phyloP scores from a whole-genome alignment of 129 eudicot species.

The Lactuca saligna region DNA sequence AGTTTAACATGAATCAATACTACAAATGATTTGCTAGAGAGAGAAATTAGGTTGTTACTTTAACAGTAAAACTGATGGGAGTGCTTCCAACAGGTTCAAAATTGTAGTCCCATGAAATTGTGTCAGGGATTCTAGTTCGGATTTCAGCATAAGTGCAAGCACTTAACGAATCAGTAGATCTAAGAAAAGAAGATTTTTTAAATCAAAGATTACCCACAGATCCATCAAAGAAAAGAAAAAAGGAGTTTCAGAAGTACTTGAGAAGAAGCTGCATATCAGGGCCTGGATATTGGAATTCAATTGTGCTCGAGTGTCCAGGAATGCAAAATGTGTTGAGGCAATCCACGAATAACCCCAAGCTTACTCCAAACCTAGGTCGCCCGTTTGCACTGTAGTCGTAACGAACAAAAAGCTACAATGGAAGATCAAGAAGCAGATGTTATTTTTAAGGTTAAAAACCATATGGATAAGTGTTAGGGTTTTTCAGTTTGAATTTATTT shows the following conservation, averaged over 20 bases:
- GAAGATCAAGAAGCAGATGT: conserved; percentile 2
- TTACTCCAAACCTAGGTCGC: conserved; percentile 88
- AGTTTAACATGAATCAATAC: not conserved
- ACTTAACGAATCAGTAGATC: conserved; percentile 77
- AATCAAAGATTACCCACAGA: conserved; percentile 3
- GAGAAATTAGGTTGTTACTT: conserved; percentile 48
- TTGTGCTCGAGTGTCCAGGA: conserved; percentile 63
- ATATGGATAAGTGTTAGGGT: not conserved
- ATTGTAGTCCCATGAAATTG: conserved; percentile 95
- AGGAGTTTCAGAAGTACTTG: conserved; percentile 41
- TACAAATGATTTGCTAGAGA: not conserved
- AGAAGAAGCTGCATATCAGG: conserved; percentile 99
- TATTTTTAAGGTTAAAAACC: not conserved
- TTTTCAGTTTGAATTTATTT: not conserved
- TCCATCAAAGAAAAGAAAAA: not conserved
- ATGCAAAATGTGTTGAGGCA: conserved; percentile 79
- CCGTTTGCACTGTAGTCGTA: conserved; percentile 82
- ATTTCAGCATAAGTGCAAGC: conserved; percentile 92
- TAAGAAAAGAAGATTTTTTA: conserved; percentile 35
- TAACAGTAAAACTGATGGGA: conserved; percentile 86
- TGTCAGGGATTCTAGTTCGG: conserved; percentile 92
- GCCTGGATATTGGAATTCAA: conserved; percentile 86
- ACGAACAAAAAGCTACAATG: conserved; percentile 67
- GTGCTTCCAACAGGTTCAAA: conserved; percentile 95
- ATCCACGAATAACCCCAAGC: conserved; percentile 88